Evolutionary conservation across 768 basidiomycete genomes (phyloP), one percentile per base, ranked within the genome.

Genomic region (Amanita fuliginea): DNA sequence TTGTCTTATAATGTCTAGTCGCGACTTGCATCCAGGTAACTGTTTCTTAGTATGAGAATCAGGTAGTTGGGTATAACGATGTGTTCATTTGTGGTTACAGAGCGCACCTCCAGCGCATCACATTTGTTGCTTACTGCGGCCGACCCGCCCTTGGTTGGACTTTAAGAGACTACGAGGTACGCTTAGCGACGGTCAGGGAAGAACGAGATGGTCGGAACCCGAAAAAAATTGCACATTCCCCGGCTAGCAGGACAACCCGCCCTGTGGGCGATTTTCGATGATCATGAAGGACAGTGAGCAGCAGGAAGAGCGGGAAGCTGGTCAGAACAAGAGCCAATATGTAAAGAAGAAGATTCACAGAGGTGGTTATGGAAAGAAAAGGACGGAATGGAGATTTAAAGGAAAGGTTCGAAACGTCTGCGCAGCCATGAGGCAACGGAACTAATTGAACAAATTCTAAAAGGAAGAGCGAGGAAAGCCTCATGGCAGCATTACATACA

Each of bases 401-500:
- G 37, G 16, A 39, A 8, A 21, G 42, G 42, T n/a, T 42, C 24
- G 24, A 28, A 42, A 42, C 24, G 42, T 21, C 7, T 42, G 22
- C 22, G 21, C 22, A 9, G 42, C 42, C 42, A 28, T 42, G 42
- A 42, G 42, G 42, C 42, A n/a, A 40, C 19, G 39, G 39, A 40
- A 21, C 39, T 40, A 19, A 8, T 40, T 8, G 13, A 8, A n/a
- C 42, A 14, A 2, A 1, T 26, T 34, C 19, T 19, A 33, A 46
- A 46, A 46, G 32, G 30, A 34, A 46, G 32, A 19, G 33, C 16
- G 21, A 32, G n/a, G 14, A 9, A 14, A 19, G 1, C 35, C 46
- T 47, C 46, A 37, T 36, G 35, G 37, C 16, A 19, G 8, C n/a
- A 48, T 48, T 48, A 48, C 47, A 48, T 41, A 41, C 24, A 32